Conservation (phyloP, 768 basidiomycete genomes). For the Phylloporus sp. region DNA sequence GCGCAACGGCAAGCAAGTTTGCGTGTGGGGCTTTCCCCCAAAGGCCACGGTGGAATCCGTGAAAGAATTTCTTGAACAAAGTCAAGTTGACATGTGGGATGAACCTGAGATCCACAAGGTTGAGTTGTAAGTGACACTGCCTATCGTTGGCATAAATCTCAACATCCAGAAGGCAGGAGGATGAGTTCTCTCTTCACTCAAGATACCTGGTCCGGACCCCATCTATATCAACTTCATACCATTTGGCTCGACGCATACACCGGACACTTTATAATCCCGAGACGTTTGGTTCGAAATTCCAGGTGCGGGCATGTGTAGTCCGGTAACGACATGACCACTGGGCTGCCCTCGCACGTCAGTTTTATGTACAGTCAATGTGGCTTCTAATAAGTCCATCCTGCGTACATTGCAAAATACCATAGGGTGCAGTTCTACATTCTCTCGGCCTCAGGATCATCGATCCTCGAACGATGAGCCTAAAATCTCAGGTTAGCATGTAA, state of each 20-base stretch:
- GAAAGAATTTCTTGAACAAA: slow-evolving; percentile 39
- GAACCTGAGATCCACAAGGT: slow-evolving; percentile 47
- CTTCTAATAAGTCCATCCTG: slow-evolving; percentile 14
- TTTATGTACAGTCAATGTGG: slow-evolving; percentile 13
- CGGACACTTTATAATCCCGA: slow-evolving; percentile 46
- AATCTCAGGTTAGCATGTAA: slow-evolving; percentile 6
- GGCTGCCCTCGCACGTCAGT: slow-evolving; percentile 1
- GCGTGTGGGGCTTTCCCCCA: slow-evolving; percentile 60
- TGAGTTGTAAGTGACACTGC: slow-evolving; percentile 39
- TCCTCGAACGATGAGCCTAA: slow-evolving; percentile 56
- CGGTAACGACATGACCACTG: slow-evolving; percentile 33
- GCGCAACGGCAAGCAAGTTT: slow-evolving; percentile 50
- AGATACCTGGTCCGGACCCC: slow-evolving; percentile 54
- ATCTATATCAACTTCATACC: slow-evolving; percentile 64
- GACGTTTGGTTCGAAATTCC: slow-evolving; percentile 36
- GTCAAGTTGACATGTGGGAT: slow-evolving; percentile 40
- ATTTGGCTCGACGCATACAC: slow-evolving; percentile 60
- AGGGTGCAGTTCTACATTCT: slow-evolving; percentile 51
- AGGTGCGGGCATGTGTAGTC: slow-evolving; percentile 46
- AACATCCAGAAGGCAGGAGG: slow-evolving; percentile 30
- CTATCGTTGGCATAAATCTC: background rate
- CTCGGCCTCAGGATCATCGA: slow-evolving; percentile 64
- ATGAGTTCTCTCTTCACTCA: slow-evolving; percentile 43
- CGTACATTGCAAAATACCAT: slow-evolving; percentile 20
- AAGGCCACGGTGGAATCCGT: slow-evolving; percentile 36